Conservation (phyloP, 2,329 filamentous ascomycete genomes). For the Scedosporium boydii region DNA sequence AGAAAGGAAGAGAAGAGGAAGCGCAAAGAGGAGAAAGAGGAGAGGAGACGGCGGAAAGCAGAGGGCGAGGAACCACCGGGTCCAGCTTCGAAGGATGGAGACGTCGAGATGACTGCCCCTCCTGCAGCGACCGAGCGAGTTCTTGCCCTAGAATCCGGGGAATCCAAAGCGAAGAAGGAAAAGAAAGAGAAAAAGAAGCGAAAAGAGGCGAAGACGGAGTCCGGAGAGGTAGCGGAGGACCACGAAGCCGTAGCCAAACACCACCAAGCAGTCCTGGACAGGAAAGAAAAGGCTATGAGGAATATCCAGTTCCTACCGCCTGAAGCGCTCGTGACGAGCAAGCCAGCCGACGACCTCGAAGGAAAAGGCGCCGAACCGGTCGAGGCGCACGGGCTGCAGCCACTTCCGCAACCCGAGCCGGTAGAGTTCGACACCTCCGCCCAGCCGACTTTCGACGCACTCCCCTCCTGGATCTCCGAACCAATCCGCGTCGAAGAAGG, state of each 20-base stretch:
- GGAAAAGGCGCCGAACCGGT: constrained; percentile 19
- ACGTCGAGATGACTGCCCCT: neutral
- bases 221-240: constrained; percentile 16
- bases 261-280: constrained; percentile 40
- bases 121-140: too few relatives aligned
- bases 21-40: constrained; percentile 10
- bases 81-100: neutral
- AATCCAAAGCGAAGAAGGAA: constrained; percentile 8
- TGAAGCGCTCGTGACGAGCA: constrained; percentile 20
- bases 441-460: constrained; percentile 61
- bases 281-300: constrained; percentile 45
- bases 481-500: constrained; percentile 61
- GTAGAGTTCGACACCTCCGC: constrained; percentile 41
- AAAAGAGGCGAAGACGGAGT: constrained; percentile 12
- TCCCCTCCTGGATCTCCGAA: constrained; percentile 72
- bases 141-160: neutral
- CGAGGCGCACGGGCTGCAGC: constrained; percentile 63
- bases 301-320: constrained; percentile 22
- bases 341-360: constrained; percentile 5
- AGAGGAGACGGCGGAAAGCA: neutral
- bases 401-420: constrained; percentile 68
- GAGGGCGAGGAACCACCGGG: neutral
- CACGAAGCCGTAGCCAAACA: constrained; percentile 26
- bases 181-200: constrained; percentile 15
- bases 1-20: constrained; percentile 9